Percentiles rank a stretch among this genome's conserved stretches.
Conservation (phyloP, 306 rosid species). For the Astragalus glycyphyllos region DNA sequence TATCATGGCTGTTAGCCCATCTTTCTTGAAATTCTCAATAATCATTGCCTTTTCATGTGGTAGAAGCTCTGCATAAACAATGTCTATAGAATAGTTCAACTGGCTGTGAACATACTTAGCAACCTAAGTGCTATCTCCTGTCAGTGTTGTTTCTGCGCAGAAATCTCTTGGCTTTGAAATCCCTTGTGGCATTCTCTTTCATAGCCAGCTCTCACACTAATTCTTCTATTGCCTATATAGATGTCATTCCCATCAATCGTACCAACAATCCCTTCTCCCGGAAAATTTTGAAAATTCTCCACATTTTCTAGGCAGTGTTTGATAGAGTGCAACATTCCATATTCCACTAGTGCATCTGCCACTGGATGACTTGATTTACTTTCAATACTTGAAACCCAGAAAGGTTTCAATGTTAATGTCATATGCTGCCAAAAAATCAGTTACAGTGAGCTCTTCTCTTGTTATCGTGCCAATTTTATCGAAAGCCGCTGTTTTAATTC, state of each 20-base stretch:
- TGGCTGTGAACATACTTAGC: slow-evolving; percentile 67
- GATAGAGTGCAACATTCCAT: slow-evolving; percentile 61
- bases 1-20: slow-evolving; percentile 75
- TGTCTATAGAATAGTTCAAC: slow-evolving; percentile 66
- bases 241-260: slow-evolving; percentile 69
- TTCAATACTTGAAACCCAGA: slow-evolving; percentile 93
- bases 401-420: slow-evolving; percentile 58
- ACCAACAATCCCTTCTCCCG: slow-evolving; percentile 85
- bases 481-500: slow-evolving; percentile 70
- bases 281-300: slow-evolving; percentile 72
- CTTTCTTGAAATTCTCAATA: slow-evolving; percentile 60
- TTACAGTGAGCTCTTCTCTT: slow-evolving; percentile 74
- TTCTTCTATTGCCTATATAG: slow-evolving; percentile 75
- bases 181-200: background rate
- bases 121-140: slow-evolving; percentile 76
- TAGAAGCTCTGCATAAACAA: slow-evolving; percentile 78
- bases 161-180: slow-evolving; percentile 19
- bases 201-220: slow-evolving; percentile 63
- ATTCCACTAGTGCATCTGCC: slow-evolving; percentile 79
- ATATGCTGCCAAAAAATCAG: slow-evolving; percentile 55
- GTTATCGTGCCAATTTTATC: slow-evolving; percentile 95
- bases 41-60: slow-evolving; percentile 76
- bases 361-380: slow-evolving; percentile 96
- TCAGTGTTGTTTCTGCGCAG: slow-evolving; percentile 53
- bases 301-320: slow-evolving; percentile 76